Evolutionary conservation across 345 rosid genomes (phyloP).

Genomic region (Balakata baccata): DNA sequence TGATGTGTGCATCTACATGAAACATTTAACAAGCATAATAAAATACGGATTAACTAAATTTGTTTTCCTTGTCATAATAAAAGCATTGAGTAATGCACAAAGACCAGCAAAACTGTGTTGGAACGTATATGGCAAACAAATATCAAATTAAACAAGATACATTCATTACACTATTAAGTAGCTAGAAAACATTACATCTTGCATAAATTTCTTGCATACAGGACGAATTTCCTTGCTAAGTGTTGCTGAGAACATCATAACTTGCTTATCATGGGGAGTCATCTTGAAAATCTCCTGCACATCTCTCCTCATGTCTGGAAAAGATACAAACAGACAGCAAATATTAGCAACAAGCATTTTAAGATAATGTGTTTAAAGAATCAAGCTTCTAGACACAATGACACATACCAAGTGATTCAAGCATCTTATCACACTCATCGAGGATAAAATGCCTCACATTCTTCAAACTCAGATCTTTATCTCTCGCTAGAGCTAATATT

Average conservation of each 20-base stretch:
- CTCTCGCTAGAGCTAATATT: conserved; percentile 75
- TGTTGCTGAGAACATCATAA: conserved; percentile 98
- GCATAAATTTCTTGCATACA: conserved; percentile 96
- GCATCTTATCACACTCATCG: conserved; percentile 98
- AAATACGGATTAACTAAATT: too few species aligned
- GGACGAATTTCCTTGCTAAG: conserved; percentile 99
- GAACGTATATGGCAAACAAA: background rate
- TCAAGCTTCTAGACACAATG: background rate
- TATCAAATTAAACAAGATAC: background rate
- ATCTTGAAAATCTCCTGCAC: conserved; percentile 95
- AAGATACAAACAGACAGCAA: background rate
- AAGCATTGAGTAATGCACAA: background rate
- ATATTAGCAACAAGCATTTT: background rate
- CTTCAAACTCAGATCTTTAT: conserved; percentile 85
- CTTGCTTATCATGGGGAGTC: conserved; percentile 98
- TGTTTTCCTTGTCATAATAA: background rate
- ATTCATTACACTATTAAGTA: conserved; percentile 28
- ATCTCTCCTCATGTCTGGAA: conserved; percentile 88
- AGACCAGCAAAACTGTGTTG: background rate
- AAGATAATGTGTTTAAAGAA: background rate
- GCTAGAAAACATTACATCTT: conserved; percentile 75
- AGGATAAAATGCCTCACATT: conserved; percentile 98
- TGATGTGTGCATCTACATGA: background rate
- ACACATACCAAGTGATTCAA: conserved; percentile 80
- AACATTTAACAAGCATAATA: background rate